These are phyloP conservation scores for Lactarius akahatsu DNA, from an alignment of 768 basidiomycete species.

Conservation along the genomic window DNA sequence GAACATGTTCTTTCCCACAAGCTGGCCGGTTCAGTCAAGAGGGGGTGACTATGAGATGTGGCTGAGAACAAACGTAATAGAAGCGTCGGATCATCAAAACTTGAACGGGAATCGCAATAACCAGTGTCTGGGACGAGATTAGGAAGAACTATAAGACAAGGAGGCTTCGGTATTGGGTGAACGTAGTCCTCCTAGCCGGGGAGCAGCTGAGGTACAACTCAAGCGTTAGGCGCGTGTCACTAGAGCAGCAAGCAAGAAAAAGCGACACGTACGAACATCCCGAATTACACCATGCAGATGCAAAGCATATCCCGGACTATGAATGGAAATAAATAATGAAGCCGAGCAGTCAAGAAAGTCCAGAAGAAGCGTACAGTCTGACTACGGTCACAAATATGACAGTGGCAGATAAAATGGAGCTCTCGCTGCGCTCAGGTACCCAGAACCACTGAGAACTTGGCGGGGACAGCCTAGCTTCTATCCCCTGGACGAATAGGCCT, in stretches of 20 bases:
- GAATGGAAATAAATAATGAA: not conserved
- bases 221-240: not conserved
- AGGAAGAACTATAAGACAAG: not conserved
- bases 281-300: not conserved
- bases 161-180: not conserved
- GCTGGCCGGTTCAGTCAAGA: slow-evolving; percentile 2
- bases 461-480: slow-evolving; percentile 6
- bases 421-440: not conserved
- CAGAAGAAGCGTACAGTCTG: slow-evolving; percentile 4
- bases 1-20: slow-evolving; percentile 11
- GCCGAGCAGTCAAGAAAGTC: not conserved
- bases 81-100: slow-evolving; percentile 17
- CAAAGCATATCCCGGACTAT: slow-evolving; percentile 6
- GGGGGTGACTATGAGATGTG: not conserved
- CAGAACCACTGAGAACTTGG: slow-evolving; percentile 10
- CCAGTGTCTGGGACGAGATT: not conserved
- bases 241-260: not conserved
- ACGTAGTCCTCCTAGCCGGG: not conserved
- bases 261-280: not conserved
- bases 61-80: slow-evolving; percentile 10
- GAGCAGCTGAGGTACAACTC: not conserved
- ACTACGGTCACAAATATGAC: slow-evolving; percentile 7
- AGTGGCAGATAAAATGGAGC: not conserved
- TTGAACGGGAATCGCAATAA: slow-evolving; percentile 15
- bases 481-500: slow-evolving; percentile 7